A percentile compares a stretch with the other conserved stretches of the same genome.
Conservation (phyloP, 2,329 filamentous ascomycete species). For the Aspergillaceae sp. region DNA sequence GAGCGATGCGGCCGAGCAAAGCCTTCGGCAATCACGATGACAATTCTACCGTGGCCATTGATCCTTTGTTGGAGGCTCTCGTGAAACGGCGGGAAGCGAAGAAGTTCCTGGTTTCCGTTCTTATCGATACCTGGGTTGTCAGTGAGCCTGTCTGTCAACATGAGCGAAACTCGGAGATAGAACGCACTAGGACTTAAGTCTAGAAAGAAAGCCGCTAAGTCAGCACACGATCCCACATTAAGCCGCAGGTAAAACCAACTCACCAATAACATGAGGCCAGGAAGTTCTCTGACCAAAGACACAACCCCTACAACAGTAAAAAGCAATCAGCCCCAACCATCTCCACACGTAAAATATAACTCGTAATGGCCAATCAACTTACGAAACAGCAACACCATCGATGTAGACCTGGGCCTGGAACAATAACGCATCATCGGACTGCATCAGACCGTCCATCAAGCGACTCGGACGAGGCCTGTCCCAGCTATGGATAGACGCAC, state of each 20-base stretch:
- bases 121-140: conserved; percentile 37
- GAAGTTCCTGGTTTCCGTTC: conserved; percentile 50
- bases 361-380: conserved; percentile 18
- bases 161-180: conserved; percentile 10
- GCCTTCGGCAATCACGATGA: conserved; percentile 65
- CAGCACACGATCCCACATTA: neutral
- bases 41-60: conserved; percentile 57
- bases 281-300: conserved; percentile 44
- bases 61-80: conserved; percentile 55
- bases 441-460: conserved; percentile 48
- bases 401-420: conserved; percentile 61
- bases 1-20: conserved; percentile 45
- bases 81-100: conserved; percentile 66
- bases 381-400: conserved; percentile 59
- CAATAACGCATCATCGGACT: conserved; percentile 47
- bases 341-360: too few relatives aligned
- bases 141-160: conserved; percentile 16
- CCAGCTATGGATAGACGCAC: conserved; percentile 70
- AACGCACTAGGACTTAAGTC: conserved; percentile 29
- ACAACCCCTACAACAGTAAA: conserved; percentile 39
- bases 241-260: conserved; percentile 10
- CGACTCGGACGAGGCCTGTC: conserved; percentile 52
- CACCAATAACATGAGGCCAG: conserved; percentile 49
- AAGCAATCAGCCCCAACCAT: too few relatives aligned
- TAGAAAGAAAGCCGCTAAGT: conserved; percentile 4